Evolutionary conservation across 2,329 filamentous ascomycete genomes (phyloP).

Genomic region (Lasiodiplodia citricola): DNA sequence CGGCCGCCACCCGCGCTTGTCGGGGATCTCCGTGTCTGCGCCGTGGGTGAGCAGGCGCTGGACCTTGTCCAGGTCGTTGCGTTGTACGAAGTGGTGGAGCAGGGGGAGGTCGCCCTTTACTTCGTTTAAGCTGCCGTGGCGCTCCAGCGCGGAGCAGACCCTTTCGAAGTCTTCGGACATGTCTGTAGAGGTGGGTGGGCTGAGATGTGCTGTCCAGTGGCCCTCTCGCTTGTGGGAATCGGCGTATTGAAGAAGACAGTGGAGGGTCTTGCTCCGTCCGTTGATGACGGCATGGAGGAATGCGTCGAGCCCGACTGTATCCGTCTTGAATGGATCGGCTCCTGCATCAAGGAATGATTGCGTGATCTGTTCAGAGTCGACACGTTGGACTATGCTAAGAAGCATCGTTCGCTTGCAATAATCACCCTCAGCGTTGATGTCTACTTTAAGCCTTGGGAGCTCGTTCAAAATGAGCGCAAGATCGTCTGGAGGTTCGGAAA

Average conservation of each 20-base stretch:
- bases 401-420: neutral
- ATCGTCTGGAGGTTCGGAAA: no score
- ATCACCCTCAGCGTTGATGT: neutral
- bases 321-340: neutral
- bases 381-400: neutral
- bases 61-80: neutral
- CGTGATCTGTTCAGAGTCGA: neutral
- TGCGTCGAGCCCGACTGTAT: neutral
- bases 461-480: neutral
- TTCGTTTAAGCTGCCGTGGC: no score
- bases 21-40: neutral
- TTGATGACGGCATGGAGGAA: neutral
- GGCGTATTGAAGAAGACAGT: neutral
- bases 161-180: no score
- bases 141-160: no score
- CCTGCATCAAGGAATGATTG: neutral
- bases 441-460: neutral
- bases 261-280: neutral
- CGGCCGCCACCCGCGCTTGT: neutral
- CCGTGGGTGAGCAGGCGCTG: neutral
- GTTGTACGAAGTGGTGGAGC: no score
- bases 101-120: no score
- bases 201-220: neutral
- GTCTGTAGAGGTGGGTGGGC: no score
- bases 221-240: neutral